Evolutionary conservation across 495 filamentous ascomycete species (phyloP).

Genomic region (Talaromyces trachyspermus): DNA sequence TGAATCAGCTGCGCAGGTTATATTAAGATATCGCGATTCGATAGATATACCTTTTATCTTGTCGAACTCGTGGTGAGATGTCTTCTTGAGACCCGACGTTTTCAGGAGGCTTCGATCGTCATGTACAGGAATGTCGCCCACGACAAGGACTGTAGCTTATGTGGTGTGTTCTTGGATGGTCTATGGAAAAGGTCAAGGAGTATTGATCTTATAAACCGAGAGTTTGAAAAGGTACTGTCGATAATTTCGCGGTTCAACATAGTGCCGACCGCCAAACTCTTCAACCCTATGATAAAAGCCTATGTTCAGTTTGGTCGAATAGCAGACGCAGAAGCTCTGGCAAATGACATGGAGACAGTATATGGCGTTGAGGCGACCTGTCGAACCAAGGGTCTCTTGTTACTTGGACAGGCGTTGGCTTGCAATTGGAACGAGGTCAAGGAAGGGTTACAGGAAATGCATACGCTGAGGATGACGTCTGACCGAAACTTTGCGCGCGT

Average conservation of each 20-base stretch:
- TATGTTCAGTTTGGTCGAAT: constrained; percentile 30
- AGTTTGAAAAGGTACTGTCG: constrained; percentile 25
- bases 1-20: constrained; percentile 32
- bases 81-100: constrained; percentile 33
- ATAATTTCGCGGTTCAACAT: constrained; percentile 20
- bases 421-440: constrained; percentile 39
- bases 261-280: constrained; percentile 30
- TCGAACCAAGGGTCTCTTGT: constrained; percentile 32
- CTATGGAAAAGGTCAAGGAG: constrained; percentile 38
- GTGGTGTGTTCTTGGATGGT: constrained; percentile 32
- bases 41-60: constrained; percentile 25
- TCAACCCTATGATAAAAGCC: constrained; percentile 36
- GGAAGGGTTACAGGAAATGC: constrained; percentile 31
- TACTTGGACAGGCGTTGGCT: constrained; percentile 28
- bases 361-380: constrained; percentile 25
- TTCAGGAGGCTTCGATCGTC: constrained; percentile 29
- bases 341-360: constrained; percentile 25
- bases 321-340: constrained; percentile 31
- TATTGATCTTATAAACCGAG: constrained; percentile 28
- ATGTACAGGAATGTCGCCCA: constrained; percentile 24
- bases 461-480: constrained; percentile 23
- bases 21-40: constrained; percentile 20
- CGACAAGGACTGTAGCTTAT: constrained; percentile 30
- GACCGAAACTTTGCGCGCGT: constrained; percentile 21
- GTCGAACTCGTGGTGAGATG: constrained; percentile 34